Evolutionary conservation across 257 asterid species (phyloP).

Genomic region (Solanum sejunctum): DNA sequence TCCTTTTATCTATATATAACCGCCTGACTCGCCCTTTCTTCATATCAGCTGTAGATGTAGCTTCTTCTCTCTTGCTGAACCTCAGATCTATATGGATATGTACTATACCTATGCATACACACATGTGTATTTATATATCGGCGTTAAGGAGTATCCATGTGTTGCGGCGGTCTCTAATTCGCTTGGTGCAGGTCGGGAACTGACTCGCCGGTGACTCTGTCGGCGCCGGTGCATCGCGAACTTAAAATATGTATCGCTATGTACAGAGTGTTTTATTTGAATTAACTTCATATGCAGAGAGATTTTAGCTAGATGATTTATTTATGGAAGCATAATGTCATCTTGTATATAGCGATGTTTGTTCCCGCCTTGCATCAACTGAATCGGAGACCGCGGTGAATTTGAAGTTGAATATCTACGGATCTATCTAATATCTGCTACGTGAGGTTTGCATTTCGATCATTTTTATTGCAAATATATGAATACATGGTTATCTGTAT

Average conservation of each 20-base stretch:
- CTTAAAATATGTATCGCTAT: no score
- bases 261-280: not conserved
- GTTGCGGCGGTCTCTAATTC: constrained; percentile 52
- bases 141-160: not conserved
- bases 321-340: not conserved
- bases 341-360: not conserved
- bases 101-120: not conserved
- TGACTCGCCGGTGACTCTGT: not conserved
- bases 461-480: not conserved
- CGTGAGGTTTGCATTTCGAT: not conserved
- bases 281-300: not conserved
- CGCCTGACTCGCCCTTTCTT: not conserved
- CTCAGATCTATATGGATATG: not conserved
- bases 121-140: not conserved
- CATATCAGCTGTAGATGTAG: not conserved
- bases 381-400: constrained; percentile 47
- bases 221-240: not conserved
- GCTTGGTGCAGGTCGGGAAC: constrained; percentile 88
- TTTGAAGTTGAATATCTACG: constrained; percentile 4
- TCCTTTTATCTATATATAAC: constrained; percentile 13
- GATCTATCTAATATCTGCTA: not conserved
- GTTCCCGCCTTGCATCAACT: constrained; percentile 64
- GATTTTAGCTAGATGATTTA: not conserved
- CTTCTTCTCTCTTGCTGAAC: not conserved
- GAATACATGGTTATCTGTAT: not conserved